Evolutionary conservation across 495 filamentous ascomycete genomes (phyloP), one percentile per base, ranked within the genome.

Genomic region (Aeminium ludgeri): DNA sequence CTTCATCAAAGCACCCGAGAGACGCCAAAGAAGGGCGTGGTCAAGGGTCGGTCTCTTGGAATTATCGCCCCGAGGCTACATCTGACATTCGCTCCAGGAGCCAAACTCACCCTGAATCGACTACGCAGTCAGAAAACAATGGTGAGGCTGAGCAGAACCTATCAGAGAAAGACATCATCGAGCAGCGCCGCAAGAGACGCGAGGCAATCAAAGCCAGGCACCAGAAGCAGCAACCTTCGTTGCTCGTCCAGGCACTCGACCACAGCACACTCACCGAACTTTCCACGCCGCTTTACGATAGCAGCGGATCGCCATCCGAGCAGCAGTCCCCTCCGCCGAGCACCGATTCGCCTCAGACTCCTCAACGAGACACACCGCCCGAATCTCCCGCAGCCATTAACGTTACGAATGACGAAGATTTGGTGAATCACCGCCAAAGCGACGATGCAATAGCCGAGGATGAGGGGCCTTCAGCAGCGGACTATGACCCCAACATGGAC

Each of bases 401-500:
- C 19, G 55, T 78, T 28, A 56, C 61, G 23, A 65, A 72, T 40
- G 71, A 77, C 48, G 60, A 78, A 48, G 82, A 81, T 52, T 67
- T 84, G 40, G 69, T 73, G 50, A 78, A 82, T 41, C 43, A 40
- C 30, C 42, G n/a, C 25, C 11, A 19, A 17, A 15, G 20, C 17
- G 34, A 37, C 38, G 31, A 61, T 44, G 60, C 54, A 45, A 62
- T 60, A 44, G 29, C 33, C 16, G 79, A 79, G 35, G 73, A 78
- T 55, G 75, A 82, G 45, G 84, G 81, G 12, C 82, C 81, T 31
- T 95, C 87, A 29, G 89, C 89, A 37, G 89, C 89, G 50, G 84
- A 95, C 53, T 95, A 97, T 61, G 86, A 95, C 55, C 91, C 89
- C 0, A 93, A 81, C 3, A 62, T 73, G 51, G 89, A 97, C 56